A percentile compares a stretch with the other conserved stretches of the same genome.
Conservation (phyloP, 768 basidiomycete species). For the Mycena albidolilacea region DNA sequence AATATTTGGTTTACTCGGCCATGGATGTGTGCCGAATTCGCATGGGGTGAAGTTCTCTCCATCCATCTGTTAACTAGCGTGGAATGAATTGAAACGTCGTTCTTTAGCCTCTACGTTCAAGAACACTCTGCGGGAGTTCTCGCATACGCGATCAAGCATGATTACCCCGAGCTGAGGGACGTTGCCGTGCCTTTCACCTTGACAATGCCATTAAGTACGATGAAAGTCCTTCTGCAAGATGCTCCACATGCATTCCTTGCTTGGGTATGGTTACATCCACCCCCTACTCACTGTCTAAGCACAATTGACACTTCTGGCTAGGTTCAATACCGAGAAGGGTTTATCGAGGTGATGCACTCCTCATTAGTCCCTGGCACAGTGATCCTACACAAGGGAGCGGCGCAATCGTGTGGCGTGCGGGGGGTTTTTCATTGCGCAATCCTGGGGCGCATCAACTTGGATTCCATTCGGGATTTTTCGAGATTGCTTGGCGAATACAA, state of each 20-base stretch:
- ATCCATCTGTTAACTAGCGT: background rate
- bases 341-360: background rate
- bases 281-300: background rate
- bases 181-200: conserved; percentile 1
- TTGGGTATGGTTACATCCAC: conserved; percentile 2
- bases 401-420: background rate
- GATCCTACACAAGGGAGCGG: background rate
- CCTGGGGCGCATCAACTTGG: background rate
- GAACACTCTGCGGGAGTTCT: background rate
- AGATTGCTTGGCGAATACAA: background rate
- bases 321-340: conserved; percentile 17
- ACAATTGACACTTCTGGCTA: background rate
- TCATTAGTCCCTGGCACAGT: background rate
- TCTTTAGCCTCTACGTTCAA: background rate
- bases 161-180: conserved; percentile 22
- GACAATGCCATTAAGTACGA: background rate
- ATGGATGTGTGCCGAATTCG: conserved; percentile 31
- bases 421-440: background rate
- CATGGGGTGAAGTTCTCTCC: conserved; percentile 25
- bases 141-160: conserved; percentile 20
- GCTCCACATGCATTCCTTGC: conserved; percentile 5
- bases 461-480: background rate
- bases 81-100: background rate
- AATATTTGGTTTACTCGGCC: conserved; percentile 33
- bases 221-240: background rate